Base-by-base conservation (phyloP, 495 filamentous ascomycete genomes). In the Aspergillus taichungensis region DNA sequence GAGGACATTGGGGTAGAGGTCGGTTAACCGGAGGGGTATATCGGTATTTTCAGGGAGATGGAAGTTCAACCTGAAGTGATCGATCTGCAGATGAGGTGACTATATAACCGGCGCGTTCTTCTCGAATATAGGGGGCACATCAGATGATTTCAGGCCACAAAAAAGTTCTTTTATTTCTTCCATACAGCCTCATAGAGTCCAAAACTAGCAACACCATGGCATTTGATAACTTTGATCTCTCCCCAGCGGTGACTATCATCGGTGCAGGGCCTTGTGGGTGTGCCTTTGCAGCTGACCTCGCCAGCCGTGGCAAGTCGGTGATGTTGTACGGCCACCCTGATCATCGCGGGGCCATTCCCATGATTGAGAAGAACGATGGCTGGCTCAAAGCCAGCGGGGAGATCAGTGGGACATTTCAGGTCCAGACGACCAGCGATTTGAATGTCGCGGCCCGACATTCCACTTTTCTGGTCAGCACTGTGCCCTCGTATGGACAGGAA, bases 271-370 rank as follows among this genome's bases (percentile, higher is more conserved):
- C 51, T 10, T 53, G 51, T 13, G 51, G 51, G 10, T 53, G 51
- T 49, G 51, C 51, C 13, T 53, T 53, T 31, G 46, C 51, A 13
- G 51, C 51, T 1, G 51, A 53, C 33, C 42, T 53, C 31, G 46
- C 51, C 8, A 53, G 38, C 42, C 46, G 46, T 12, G 51, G 51
- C 28, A 45, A 45, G 24, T 45, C 41, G 27, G 51, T 53, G 36
- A 45, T 53, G 45, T 37, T 53, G 11, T 53, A 53, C 29, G 51
- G 40, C 33, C 51, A 53, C 8, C 51, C 51, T 1, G 51, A 53
- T 13, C 51, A 53, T 27, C 51, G 51, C 9, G 51, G 51, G 6
- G 41, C 42, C 29, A 49, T 48, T 14, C 37, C 42, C 3, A 49
- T 53, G 51, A 49, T 53, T 24, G 51, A 53, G 14, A 44, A 42